These are phyloP conservation scores for Phaeosphaeriaceae sp. DNA, from an alignment of 2,329 filamentous ascomycete genomes.

Conservation along the genomic window DNA sequence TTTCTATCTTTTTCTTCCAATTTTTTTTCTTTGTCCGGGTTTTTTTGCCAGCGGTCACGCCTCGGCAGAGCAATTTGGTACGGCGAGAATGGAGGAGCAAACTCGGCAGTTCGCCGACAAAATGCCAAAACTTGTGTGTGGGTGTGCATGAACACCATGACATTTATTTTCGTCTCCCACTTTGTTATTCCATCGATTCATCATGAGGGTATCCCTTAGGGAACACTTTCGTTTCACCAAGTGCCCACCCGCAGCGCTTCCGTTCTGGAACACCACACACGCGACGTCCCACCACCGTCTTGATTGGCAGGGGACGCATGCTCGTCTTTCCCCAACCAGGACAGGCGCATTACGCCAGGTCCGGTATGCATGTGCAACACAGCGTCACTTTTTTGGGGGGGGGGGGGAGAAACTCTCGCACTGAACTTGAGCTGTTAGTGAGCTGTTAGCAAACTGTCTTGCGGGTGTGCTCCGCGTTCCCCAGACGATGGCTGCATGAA, in stretches of 20 bases:
- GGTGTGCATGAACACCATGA: conserved; percentile 5
- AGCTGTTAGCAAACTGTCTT: conserved; percentile 21
- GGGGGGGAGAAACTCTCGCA: conserved; percentile 36
- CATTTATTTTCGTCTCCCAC: no score
- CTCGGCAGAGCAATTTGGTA: conserved; percentile 20
- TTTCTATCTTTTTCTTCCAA: conserved; percentile 29
- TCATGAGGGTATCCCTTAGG: conserved; percentile 15
- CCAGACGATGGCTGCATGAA: conserved; percentile 31
- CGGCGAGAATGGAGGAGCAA: neutral
- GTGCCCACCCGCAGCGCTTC: conserved; percentile 21
- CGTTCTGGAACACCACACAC: conserved; percentile 35
- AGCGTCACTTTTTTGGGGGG: conserved; percentile 48
- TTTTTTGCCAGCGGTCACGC: conserved; percentile 21
- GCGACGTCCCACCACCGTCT: conserved; percentile 36
- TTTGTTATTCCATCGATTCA: neutral
- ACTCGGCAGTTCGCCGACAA: conserved; percentile 3
- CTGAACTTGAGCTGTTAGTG: conserved; percentile 24
- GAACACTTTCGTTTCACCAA: conserved; percentile 37
- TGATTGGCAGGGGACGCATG: conserved; percentile 34
- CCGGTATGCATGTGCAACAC: conserved; percentile 27
- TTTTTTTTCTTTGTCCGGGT: conserved; percentile 24
- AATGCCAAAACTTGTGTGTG: conserved; percentile 7
- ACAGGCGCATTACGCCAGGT: conserved; percentile 26
- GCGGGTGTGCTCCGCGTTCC: conserved; percentile 40
- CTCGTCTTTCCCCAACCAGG: conserved; percentile 26